Conservation (phyloP, 176 grass and related monocot genomes). For the Avena atlantica region DNA sequence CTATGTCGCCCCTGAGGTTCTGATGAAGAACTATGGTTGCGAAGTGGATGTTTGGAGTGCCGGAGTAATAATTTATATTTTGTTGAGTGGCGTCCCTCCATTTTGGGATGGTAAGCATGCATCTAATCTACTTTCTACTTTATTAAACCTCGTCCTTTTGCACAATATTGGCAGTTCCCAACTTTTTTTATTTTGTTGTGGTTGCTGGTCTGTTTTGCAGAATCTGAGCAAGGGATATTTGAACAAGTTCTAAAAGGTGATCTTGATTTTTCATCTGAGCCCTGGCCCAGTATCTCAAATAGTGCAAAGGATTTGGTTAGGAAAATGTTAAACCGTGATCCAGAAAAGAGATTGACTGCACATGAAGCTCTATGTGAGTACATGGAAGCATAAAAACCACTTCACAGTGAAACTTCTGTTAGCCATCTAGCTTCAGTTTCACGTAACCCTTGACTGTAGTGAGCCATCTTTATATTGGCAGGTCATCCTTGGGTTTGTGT, state of each 20-base stretch:
- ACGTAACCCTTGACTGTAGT: constrained; percentile 14
- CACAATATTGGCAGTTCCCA: not conserved
- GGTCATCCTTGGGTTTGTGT: constrained; percentile 82
- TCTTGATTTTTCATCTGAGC: constrained; percentile 62
- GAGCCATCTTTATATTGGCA: constrained; percentile 45
- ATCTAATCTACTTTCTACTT: constrained; percentile 5
- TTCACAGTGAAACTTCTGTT: constrained; percentile 19
- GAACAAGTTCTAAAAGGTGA: constrained; percentile 67
- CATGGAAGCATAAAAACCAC: constrained; percentile 2
- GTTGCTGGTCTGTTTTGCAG: constrained; percentile 38
- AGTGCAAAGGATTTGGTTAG: constrained; percentile 80
- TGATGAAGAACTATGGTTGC: constrained; percentile 62
- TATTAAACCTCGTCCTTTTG: constrained; percentile 28
- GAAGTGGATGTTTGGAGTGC: constrained; percentile 80
- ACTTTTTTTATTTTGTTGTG: constrained; percentile 34
- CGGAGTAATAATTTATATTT: constrained; percentile 76
- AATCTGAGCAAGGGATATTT: constrained; percentile 85
- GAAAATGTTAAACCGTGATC: constrained; percentile 68
- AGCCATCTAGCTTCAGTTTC: constrained; percentile 15
- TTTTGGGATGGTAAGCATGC: constrained; percentile 74
- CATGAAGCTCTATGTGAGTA: constrained; percentile 76
- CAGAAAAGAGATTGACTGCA: constrained; percentile 70
- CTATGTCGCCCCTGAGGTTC: constrained; percentile 84
- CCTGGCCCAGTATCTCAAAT: constrained; percentile 73
- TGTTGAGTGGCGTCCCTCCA: constrained; percentile 77